Evolutionary conservation across 371 early-diverging fungal genomes (phyloP).

Genomic region (Zopfochytrium polystomum): DNA sequence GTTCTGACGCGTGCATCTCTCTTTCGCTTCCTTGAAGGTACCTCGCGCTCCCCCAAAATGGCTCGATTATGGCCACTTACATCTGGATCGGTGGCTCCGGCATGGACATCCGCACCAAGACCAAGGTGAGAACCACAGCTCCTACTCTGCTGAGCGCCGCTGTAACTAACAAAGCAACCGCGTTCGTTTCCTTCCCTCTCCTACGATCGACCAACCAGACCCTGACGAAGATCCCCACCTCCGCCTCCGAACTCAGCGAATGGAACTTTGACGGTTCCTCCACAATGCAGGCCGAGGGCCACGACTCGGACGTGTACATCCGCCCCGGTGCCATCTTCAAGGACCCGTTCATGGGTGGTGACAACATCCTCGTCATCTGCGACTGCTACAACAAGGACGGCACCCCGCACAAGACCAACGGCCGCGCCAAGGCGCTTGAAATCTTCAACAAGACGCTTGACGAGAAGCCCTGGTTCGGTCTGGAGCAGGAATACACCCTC

Average conservation of each 20-base stretch:
- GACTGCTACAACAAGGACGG: too few species aligned
- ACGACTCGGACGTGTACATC: slow-evolving; percentile 61
- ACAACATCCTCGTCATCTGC: slow-evolving; percentile 59
- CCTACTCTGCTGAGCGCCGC: background rate
- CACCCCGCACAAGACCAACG: slow-evolving; percentile 57
- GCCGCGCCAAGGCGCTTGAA: slow-evolving; percentile 45
- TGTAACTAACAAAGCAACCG: background rate
- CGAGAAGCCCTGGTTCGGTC: too few species aligned
- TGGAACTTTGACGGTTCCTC: slow-evolving; percentile 67
- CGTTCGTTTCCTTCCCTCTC: background rate
- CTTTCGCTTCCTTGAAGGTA: too few species aligned
- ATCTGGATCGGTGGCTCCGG: too few species aligned
- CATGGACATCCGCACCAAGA: too few species aligned
- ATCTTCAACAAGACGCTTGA: slow-evolving; percentile 47
- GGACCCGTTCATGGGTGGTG: slow-evolving; percentile 63
- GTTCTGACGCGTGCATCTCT: too few species aligned
- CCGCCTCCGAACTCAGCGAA: slow-evolving; percentile 50
- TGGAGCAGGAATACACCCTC: too few species aligned
- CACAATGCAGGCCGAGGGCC: slow-evolving; percentile 60
- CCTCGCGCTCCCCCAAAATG: too few species aligned
- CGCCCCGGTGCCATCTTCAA: slow-evolving; percentile 55
- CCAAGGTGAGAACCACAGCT: too few species aligned
- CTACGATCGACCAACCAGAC: background rate
- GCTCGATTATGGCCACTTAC: too few species aligned
- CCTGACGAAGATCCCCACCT: slow-evolving; percentile 42